These are phyloP conservation scores for Amaranthus tricolor DNA, from an alignment of 179 eudicot species.

Conservation along the genomic window DNA sequence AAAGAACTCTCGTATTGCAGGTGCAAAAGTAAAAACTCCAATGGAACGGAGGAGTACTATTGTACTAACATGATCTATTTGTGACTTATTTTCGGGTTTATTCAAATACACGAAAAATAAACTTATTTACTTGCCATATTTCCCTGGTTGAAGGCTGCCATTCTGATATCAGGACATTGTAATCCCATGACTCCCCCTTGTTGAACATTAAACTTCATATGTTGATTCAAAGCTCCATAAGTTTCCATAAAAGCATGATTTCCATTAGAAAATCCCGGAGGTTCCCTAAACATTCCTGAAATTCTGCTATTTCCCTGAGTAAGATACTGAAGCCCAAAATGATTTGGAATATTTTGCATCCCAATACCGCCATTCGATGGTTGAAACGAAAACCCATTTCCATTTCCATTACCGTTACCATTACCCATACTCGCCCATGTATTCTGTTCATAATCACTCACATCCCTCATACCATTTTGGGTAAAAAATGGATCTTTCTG, in stretches of 20 bases:
- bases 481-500: slow-evolving; percentile 25
- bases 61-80: neutral
- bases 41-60: too few species aligned
- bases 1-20: too few species aligned
- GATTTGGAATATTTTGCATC: slow-evolving; percentile 29
- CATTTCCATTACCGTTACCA: slow-evolving; percentile 22
- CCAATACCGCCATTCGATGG: slow-evolving; percentile 33
- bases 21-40: too few species aligned
- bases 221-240: slow-evolving; percentile 28
- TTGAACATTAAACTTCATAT: slow-evolving; percentile 25
- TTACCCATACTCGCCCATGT: slow-evolving; percentile 22
- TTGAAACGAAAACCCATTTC: slow-evolving; percentile 27
- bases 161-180: slow-evolving; percentile 25
- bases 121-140: neutral
- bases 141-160: slow-evolving; percentile 24
- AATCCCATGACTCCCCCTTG: slow-evolving; percentile 27
- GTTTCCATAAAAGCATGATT: slow-evolving; percentile 29
- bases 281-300: slow-evolving; percentile 39
- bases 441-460: slow-evolving; percentile 30
- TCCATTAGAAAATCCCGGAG: slow-evolving; percentile 11
- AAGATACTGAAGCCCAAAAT: slow-evolving; percentile 33
- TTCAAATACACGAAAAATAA: neutral
- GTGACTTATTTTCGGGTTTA: neutral
- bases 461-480: slow-evolving; percentile 22
- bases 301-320: slow-evolving; percentile 27